Base-by-base conservation (phyloP, 768 basidiomycete genomes). In the Phylloporus rhodoxanthus region DNA sequence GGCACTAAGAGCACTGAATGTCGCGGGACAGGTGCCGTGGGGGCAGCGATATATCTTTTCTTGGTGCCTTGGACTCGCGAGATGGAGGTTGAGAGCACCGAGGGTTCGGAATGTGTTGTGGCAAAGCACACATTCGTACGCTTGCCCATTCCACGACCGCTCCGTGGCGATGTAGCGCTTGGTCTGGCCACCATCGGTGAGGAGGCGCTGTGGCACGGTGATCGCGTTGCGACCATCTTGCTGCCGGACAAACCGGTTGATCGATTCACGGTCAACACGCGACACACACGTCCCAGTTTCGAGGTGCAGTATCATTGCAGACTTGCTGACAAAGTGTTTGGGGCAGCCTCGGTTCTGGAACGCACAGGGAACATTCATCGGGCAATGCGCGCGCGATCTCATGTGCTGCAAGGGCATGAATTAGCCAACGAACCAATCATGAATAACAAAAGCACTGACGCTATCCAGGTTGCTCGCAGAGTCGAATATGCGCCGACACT, bases 71-170 rank as follows among this genome's bases (percentile, higher is more conserved):
- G 85, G 81, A 63, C 85, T 85, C 43, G 72, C 70, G 38, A 87
- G 71, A 57, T 87, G 87, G 53, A 75, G 70, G 57, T 87, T 84
- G 43, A 87, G 72, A 7, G 64, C 67, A 0, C 14, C 10, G 11
- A 85, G 72, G 0, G 68, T 57, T 43, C 56, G 25, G 56, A 74
- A 81, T 11, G 43, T 55, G 19, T 45, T 49, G 60, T 79, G 73
- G 61, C 85, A 87, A 21, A 87, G 63, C 58, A 79, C 78, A 63
- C 85, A 87, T 63, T 87, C 83, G 61, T 72, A 87, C 5, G 54
- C 68, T 5, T 0, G 5, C 0, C 70, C 70, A 51, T 76, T 77
- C 69, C 69, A 76, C 11, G 76, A 68, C 23, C 53, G 62, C 3
- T 59, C 57, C 9, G 74, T 76, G 40, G 73, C 72, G 19, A 47